Conservation (phyloP, 2,329 filamentous ascomycete genomes). For the Atkinsonella hypoxylon region DNA sequence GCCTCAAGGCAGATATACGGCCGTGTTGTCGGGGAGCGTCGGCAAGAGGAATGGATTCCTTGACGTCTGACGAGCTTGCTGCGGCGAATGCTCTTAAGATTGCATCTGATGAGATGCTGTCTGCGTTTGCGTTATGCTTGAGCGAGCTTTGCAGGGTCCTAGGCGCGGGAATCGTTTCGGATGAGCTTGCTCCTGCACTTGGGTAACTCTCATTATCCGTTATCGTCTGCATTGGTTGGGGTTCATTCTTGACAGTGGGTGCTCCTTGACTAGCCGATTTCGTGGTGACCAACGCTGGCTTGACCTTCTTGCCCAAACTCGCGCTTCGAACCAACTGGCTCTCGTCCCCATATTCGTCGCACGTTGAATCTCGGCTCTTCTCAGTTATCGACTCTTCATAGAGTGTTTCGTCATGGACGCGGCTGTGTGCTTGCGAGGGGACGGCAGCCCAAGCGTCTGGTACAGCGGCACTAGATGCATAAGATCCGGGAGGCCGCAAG, state of each 20-base stretch:
- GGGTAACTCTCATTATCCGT: conserved; percentile 32
- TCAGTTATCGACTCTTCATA: conserved; percentile 39
- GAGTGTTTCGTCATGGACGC: conserved; percentile 34
- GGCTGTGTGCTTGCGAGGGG: conserved; percentile 30
- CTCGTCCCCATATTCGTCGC: conserved; percentile 41
- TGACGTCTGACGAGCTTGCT: conserved; percentile 32
- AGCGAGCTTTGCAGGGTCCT: conserved; percentile 10
- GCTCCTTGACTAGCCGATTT: conserved; percentile 11
- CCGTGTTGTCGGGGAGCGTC: conserved; percentile 23
- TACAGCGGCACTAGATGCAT: conserved; percentile 61
- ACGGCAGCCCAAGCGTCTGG: conserved; percentile 52
- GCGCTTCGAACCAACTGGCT: conserved; percentile 47
- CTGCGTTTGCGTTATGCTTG: conserved; percentile 8
- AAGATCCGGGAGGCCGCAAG: conserved; percentile 48
- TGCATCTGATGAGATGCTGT: conserved; percentile 27
- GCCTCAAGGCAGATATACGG: conserved; percentile 41
- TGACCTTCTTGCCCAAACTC: conserved; percentile 48
- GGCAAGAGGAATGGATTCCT: conserved; percentile 18
- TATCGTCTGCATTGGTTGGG: conserved; percentile 29
- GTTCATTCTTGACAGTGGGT: conserved; percentile 18
- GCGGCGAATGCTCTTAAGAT: conserved; percentile 40
- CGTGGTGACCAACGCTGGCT: conserved; percentile 40
- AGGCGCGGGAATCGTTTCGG: conserved; percentile 25
- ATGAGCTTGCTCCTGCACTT: conserved; percentile 35
- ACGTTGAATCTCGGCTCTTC: conserved; percentile 26